Conservation (phyloP, 495 filamentous ascomycete species). For the Trichoderma asperelloides region DNA sequence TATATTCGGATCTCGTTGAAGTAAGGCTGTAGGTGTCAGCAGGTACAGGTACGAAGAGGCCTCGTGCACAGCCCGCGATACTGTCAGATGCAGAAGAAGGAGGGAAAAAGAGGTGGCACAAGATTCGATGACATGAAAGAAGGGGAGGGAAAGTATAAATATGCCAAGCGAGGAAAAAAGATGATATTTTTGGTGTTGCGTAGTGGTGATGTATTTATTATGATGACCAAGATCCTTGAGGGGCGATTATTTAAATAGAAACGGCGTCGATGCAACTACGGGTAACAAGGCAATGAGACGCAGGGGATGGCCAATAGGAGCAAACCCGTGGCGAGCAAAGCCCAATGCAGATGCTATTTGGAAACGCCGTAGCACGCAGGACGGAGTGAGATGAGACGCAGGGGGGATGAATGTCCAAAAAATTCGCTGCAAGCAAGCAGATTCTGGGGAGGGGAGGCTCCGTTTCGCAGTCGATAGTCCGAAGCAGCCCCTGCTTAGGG, state of each 20-base stretch:
- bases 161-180: neutral
- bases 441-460: neutral
- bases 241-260: neutral
- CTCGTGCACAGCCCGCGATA: neutral
- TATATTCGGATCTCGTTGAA: neutral
- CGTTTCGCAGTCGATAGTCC: neutral
- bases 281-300: neutral
- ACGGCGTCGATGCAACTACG: neutral
- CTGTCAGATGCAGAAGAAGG: neutral
- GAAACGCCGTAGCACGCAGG: neutral
- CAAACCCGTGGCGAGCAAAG: neutral
- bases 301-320: neutral
- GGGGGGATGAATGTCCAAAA: neutral
- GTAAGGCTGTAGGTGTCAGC: neutral
- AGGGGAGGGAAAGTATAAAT: neutral
- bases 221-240: neutral
- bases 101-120: neutral
- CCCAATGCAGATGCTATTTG: neutral
- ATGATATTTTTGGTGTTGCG: too few species aligned
- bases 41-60: neutral
- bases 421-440: neutral
- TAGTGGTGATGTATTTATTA: too few species aligned
- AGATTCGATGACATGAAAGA: neutral
- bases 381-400: neutral
- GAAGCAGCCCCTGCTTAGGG: neutral